Percentiles rank a stretch among this genome's conserved stretches.
phyloP scores from a whole-genome alignment of 768 basidiomycete species.

The Leccinum arenicola region DNA sequence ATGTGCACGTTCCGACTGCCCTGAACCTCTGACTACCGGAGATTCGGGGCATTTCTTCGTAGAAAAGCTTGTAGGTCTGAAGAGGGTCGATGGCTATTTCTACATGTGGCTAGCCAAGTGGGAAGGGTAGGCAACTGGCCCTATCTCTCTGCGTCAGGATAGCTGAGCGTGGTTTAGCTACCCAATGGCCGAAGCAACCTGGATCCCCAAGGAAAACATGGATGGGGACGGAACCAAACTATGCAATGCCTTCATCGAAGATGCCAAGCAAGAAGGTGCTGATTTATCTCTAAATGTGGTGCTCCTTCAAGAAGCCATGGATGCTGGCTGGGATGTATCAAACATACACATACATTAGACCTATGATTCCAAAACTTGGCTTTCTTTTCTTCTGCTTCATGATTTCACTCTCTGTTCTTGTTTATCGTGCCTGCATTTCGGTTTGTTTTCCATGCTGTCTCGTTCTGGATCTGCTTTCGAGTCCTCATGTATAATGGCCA shows the following conservation, averaged over 20 bases:
- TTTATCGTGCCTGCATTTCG: neutral
- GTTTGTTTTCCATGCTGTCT: neutral
- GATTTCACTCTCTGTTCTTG: too few species aligned
- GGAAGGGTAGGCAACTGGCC: slow-evolving; percentile 27
- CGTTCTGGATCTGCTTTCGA: neutral
- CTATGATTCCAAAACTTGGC: neutral
- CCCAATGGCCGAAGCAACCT: slow-evolving; percentile 26
- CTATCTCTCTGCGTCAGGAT: neutral
- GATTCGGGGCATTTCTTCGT: slow-evolving; percentile 22
- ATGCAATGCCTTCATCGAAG: slow-evolving; percentile 15
- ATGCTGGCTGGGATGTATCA: slow-evolving; percentile 15
- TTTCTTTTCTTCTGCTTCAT: neutral
- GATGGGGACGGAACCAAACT: slow-evolving; percentile 16
- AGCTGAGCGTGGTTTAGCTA: slow-evolving; percentile 16
- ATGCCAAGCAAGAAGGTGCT: slow-evolving; percentile 17
- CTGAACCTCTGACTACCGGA: slow-evolving; percentile 6
- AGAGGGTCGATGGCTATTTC: slow-evolving; percentile 9
- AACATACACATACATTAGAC: neutral
- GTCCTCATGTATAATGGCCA: neutral
- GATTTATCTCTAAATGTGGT: slow-evolving; percentile 17
- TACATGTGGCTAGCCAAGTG: slow-evolving; percentile 32
- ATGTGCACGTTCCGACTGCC: slow-evolving; percentile 28
- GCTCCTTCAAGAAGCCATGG: slow-evolving; percentile 23
- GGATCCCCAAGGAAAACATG: slow-evolving; percentile 31
- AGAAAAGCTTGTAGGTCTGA: slow-evolving; percentile 30